Base-by-base conservation (phyloP, 352 stramenopile species). In the Phytophthora pluvialis region DNA sequence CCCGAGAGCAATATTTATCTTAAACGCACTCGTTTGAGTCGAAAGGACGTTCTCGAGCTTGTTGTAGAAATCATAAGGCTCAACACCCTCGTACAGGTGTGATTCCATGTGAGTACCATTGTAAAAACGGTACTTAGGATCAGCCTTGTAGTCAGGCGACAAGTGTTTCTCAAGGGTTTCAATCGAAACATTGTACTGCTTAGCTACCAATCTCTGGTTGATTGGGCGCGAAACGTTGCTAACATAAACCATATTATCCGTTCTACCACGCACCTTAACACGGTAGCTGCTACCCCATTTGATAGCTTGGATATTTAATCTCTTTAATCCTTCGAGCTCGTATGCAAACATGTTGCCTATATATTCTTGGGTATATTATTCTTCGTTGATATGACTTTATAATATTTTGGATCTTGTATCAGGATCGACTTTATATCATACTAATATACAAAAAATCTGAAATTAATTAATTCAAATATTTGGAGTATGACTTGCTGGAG, bases 381-480 rank as follows among this genome's bases (percentile, higher is more conserved):
- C 46, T 49, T 16, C 54, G 45, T 63, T 39, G 55, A 57, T 46
- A 46, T 57, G 32, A 53, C 53, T 61, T 61, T 61, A 61, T 61
- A 53, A 21, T 21, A n/a, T 21, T 2, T 21, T 2, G 21, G 21
- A 21, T 2, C 21, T 21, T 21, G 21, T 21, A 21, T 21, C 21
- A 21, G 21, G 21, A 21, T 21, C 21, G 21, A 21, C 21, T 21
- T 21, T 21, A 21, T n/a, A n/a, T 61, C 33, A 38, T 61, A 61
- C 15, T 39, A 21, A 60, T 60, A 36, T 52, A 47, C 29, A 60
- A 59, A 59, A 60, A 45, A 31, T 51, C 16, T 45, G 18, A 60
- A 52, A 39, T 50, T 51, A 60, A 50, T 60, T 60, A 60, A 52
- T 60, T 60, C 42, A 60, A 35, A 60, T 60, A 52, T 28, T 60